These are phyloP conservation scores for Hanseniaspora mollemarum DNA, from an alignment of 805 yeast species.

Conservation along the genomic window DNA sequence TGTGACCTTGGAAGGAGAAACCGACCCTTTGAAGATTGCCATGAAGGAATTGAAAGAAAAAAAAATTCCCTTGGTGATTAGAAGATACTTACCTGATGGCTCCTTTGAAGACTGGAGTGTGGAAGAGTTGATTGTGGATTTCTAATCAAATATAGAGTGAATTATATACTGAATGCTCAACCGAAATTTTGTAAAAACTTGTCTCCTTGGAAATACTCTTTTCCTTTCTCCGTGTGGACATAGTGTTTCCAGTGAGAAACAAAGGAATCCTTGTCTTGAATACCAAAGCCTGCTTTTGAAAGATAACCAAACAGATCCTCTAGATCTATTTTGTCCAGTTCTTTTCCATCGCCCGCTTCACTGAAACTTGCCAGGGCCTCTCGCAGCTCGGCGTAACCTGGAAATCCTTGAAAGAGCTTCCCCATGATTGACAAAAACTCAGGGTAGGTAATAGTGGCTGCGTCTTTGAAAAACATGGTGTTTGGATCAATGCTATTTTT, in stretches of 20 bases:
- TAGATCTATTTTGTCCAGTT: slow-evolving; percentile 35
- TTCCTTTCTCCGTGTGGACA: slow-evolving; percentile 47
- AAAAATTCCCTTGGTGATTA: slow-evolving; percentile 86
- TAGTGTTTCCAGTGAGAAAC: slow-evolving; percentile 43
- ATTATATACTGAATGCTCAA: slow-evolving; percentile 17
- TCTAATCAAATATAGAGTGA: slow-evolving; percentile 26
- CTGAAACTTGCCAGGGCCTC: slow-evolving; percentile 51
- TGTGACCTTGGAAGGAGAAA: slow-evolving; percentile 97
- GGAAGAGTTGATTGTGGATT: slow-evolving; percentile 89
- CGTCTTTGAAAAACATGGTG: slow-evolving; percentile 17
- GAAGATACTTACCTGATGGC: slow-evolving; percentile 95
- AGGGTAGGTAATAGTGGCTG: slow-evolving; percentile 46
- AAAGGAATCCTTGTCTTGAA: slow-evolving; percentile 27
- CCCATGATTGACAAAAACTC: slow-evolving; percentile 56
- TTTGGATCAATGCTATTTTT: slow-evolving; percentile 29
- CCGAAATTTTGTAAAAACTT: slow-evolving; percentile 48
- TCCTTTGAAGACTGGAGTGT: slow-evolving; percentile 98
- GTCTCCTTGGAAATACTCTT: slow-evolving; percentile 46
- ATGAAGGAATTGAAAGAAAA: slow-evolving; percentile 91
- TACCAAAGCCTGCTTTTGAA: slow-evolving; percentile 34
- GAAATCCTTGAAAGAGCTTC: slow-evolving; percentile 39
- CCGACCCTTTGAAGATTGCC: slow-evolving; percentile 96
- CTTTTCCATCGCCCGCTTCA: slow-evolving; percentile 21
- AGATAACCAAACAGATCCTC: slow-evolving; percentile 42
- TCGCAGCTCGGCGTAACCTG: slow-evolving; percentile 41